These are phyloP conservation scores for Darksidea phi DNA, from an alignment of 495 filamentous ascomycete genomes.

Conservation along the genomic window DNA sequence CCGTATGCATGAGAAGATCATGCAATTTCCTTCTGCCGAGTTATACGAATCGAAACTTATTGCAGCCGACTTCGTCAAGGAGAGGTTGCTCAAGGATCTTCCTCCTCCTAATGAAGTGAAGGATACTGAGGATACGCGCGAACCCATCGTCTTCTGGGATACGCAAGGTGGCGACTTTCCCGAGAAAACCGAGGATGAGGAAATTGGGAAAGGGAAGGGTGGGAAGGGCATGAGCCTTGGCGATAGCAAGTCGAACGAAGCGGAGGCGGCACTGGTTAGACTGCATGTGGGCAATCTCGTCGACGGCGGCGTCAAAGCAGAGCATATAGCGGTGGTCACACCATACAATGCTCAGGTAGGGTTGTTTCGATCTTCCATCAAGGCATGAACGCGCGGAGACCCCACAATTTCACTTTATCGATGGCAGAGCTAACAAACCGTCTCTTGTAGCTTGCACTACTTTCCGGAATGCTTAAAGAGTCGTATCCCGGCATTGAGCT, in stretches of 20 bases:
- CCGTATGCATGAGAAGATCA: constrained; percentile 94
- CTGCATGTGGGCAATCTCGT: constrained; percentile 72
- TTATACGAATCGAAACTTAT: constrained; percentile 80
- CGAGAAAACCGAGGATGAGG: constrained; percentile 57
- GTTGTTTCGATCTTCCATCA: background rate
- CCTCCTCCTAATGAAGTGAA: constrained; percentile 76
- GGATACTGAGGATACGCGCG: constrained; percentile 81
- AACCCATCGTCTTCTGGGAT: constrained; percentile 90
- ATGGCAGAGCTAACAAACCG: constrained; percentile 1
- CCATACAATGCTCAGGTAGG: constrained; percentile 91
- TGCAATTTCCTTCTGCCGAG: constrained; percentile 86
- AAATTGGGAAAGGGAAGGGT: constrained; percentile 54
- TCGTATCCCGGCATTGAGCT: constrained; percentile 80
- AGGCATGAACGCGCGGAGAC: constrained; percentile 11
- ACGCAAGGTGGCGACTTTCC: constrained; percentile 93
- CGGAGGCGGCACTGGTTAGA: constrained; percentile 79
- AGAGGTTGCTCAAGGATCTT: constrained; percentile 70
- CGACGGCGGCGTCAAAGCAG: constrained; percentile 70
- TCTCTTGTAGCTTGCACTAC: constrained; percentile 59
- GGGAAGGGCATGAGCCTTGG: constrained; percentile 56
- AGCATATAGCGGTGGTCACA: constrained; percentile 90
- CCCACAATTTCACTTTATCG: constrained; percentile 3
- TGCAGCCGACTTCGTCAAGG: constrained; percentile 73
- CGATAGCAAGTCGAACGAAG: constrained; percentile 91
- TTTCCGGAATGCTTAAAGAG: constrained; percentile 73